Conservation (phyloP, 148 eudicot species). For the Rhododendron molle region DNA sequence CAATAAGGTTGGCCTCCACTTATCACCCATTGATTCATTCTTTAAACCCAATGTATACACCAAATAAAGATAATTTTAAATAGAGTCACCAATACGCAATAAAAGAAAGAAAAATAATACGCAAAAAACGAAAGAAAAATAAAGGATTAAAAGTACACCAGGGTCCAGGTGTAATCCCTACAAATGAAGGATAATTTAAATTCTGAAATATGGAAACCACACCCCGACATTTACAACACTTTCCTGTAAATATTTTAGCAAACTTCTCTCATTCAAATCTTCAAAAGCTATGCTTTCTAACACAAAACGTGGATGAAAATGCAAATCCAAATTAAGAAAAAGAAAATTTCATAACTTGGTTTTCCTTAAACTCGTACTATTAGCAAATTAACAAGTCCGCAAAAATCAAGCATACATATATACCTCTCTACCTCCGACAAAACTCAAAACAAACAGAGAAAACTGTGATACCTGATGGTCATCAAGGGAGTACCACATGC, state of each 20-base stretch:
- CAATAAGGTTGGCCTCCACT: neutral
- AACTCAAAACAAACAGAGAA: neutral
- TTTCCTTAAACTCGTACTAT: neutral
- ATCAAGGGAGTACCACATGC: constrained; percentile 90
- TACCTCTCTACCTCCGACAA: neutral
- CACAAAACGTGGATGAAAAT: neutral
- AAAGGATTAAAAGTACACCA: neutral
- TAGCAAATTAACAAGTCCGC: neutral
- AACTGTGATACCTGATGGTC: constrained; percentile 66
- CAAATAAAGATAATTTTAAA: neutral
- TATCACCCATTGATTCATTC: neutral
- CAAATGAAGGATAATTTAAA: neutral
- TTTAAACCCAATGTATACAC: neutral
- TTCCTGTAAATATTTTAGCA: neutral
- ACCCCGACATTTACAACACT: neutral
- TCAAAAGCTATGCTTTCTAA: neutral
- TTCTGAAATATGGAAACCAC: neutral
- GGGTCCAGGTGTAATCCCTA: neutral
- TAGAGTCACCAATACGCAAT: neutral
- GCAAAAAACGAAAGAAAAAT: neutral
- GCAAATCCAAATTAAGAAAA: neutral
- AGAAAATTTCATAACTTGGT: neutral
- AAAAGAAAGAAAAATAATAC: neutral
- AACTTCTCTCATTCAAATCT: neutral
- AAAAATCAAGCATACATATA: neutral